Evolutionary conservation across 2,329 filamentous ascomycete species (phyloP), one percentile per base, ranked within the genome.

Genomic region (Allantophomopsis lycopodina): DNA sequence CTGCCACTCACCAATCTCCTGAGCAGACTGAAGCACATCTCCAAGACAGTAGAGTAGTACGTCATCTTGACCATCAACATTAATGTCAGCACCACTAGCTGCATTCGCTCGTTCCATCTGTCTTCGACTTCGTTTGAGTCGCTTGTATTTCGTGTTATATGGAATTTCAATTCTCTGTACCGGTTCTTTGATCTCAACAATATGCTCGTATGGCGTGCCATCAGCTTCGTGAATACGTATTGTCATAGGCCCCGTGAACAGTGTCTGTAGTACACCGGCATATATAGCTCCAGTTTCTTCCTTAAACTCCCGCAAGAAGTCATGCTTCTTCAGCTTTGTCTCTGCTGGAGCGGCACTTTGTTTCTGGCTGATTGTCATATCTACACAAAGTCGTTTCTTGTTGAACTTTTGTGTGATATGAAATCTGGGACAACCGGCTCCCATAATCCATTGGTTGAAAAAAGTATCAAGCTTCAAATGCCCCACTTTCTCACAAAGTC

Each of bases 91-190:
- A 41, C 70, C 82, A 34, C 65, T 71, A 17, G 68, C 75, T 37
- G 71, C 76, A 32, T 72, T 71, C 16, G 73, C 76, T 44, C 84
- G 77, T 56, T 94, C 85, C 56, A 87, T 87, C 56, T 89, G 77
- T 23, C 83, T 70, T 35, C 82, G 76, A 43, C 83, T 95, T 36
- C 88, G 72, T 65, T 98, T 98, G 2, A 98, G 69, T 7, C 93
- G 79, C 64, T 96, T 98, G 64, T 98, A 98, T 57, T 98, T 98
- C 0, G 91, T 98, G 52, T 96, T 96, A 62, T 98, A 98, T 0
- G 89, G 88, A 44, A 98, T 95, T 45, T 95, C 88, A 43, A 96
- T 83, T 55, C 82, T 85, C 2, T 83, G 84, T 12, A 76, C 73
- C 20, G 81, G 79, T 49, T 95, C 87, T 44, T 87, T 87, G 55